Evolutionary conservation across 2,329 filamentous ascomycete genomes (phyloP), one percentile per base, ranked within the genome.

Genomic region (Cordyceps pruinosa): DNA sequence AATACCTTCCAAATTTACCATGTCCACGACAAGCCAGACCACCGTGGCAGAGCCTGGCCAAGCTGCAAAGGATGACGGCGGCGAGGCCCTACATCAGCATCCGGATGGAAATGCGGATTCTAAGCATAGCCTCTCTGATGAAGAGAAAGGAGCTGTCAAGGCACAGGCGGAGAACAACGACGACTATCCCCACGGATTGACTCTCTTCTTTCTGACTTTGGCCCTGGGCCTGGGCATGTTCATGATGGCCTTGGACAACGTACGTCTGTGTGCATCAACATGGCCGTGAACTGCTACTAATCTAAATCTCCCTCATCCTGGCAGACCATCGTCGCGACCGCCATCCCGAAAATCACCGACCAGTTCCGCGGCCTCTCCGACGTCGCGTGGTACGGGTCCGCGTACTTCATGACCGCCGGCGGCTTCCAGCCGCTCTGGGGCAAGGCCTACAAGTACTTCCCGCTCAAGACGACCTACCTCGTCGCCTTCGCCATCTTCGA

Each of bases 361-460:
- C 69, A 69, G 17, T 70, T 72, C 61, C 65, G 72, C 8, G 65
- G 68, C 19, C 66, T 75, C 1, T 62, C 67, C 12, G 72, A 77
- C 51, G 70, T 78, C 4, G 74, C 72, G 17, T 80, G 77, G 77
- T 80, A 80, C 59, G 75, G 73, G 1, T 70, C 72, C n/a, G 73
- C 72, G 5, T 75, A 69, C 52, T 68, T 72, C 49, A 56, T 72
- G 23, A 71, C 68, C 1, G 52, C 67, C 2, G 69, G 65, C 13
- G 59, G 49, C 7, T 60, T 65, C 26, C 63, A 65, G 39, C 58
- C 62, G 3, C 45, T 59, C 12, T 65, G 60, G 28, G 66, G 67
- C 7, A 71, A 70, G 1, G 61, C 61, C 15, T 68, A 69, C 49
- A 66, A 63, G 47, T 73, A 73, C 60, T 78, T 76, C 60, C 65